phyloP scores from a whole-genome alignment of 1,284 basidiomycete genomes.

The Malassezia dermatis region DNA sequence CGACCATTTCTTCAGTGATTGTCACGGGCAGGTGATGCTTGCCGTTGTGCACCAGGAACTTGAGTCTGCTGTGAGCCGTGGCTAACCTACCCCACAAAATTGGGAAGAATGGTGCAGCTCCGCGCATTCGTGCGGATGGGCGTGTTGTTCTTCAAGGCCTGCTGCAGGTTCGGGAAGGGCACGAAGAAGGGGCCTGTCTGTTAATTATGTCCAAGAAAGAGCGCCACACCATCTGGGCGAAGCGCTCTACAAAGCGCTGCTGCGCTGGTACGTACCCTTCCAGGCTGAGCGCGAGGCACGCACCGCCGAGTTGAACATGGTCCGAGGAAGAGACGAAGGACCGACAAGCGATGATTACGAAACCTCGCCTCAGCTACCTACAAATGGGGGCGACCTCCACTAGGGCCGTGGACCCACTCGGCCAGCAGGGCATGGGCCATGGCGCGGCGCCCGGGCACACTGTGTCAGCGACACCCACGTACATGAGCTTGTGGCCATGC shows the following conservation, averaged over 20 bases:
- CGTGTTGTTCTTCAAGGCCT: slow-evolving; percentile 69
- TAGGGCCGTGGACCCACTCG: not conserved
- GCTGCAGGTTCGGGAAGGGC: slow-evolving; percentile 76
- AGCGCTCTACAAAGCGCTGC: not conserved
- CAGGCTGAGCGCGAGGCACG: slow-evolving; percentile 18
- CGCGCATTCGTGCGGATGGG: slow-evolving; percentile 82
- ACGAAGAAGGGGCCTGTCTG: slow-evolving; percentile 75
- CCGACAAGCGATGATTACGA: not conserved
- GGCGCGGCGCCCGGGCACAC: slow-evolving; percentile 10
- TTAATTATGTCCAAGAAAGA: not conserved
- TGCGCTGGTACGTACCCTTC: slow-evolving; percentile 17
- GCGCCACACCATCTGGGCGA: not conserved
- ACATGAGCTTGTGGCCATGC: slow-evolving; percentile 2
- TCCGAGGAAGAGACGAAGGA: slow-evolving; percentile 1
- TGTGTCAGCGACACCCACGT: slow-evolving; percentile 1
- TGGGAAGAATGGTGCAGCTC: slow-evolving; percentile 79
- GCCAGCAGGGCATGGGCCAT: slow-evolving; percentile 7
- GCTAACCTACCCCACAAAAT: slow-evolving; percentile 43
- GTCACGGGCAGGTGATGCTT: slow-evolving; percentile 75
- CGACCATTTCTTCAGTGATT: slow-evolving; percentile 94
- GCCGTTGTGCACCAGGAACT: slow-evolving; percentile 88
- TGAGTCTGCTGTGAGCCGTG: slow-evolving; percentile 51
- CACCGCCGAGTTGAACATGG: slow-evolving; percentile 13
- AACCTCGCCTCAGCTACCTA: not conserved
- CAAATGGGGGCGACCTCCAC: not conserved